Percentiles rank a stretch among this genome's conserved stretches.
These are phyloP conservation scores for Apiospora phragmitis DNA, from an alignment of 2,329 filamentous ascomycete species.

Conservation along the genomic window DNA sequence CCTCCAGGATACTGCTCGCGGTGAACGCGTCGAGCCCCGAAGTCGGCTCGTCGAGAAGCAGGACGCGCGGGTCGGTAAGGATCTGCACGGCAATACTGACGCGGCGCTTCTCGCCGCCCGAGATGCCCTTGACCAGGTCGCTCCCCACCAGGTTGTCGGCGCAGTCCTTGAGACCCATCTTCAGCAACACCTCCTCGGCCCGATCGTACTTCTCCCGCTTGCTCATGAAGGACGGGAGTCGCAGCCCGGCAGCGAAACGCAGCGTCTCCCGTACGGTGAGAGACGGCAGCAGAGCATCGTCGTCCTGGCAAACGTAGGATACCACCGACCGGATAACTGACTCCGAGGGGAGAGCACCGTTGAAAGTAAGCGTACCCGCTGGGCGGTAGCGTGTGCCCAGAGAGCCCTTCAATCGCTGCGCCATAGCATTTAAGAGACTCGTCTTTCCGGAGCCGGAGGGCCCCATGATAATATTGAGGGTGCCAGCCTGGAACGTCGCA, in stretches of 20 bases:
- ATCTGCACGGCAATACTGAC: conserved; percentile 79
- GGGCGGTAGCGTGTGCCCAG: conserved; percentile 62
- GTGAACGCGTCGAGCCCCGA: conserved; percentile 78
- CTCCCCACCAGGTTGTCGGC: conserved; percentile 74
- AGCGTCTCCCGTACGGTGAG: conserved; percentile 77
- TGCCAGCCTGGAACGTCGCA: conserved; percentile 66
- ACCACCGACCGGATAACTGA: conserved; percentile 71
- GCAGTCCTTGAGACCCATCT: conserved; percentile 77
- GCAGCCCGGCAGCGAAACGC: conserved; percentile 68
- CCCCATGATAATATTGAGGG: conserved; percentile 77
- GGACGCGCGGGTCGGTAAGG: conserved; percentile 70
- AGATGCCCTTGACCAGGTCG: conserved; percentile 75
- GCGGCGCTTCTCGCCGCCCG: conserved; percentile 75
- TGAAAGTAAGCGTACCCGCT: conserved; percentile 67
- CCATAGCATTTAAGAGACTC: conserved; percentile 72
- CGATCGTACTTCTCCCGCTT: conserved; percentile 65
- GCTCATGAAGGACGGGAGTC: conserved; percentile 70
- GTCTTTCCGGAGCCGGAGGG: conserved; percentile 79
- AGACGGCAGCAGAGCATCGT: conserved; percentile 72
- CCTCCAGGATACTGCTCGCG: conserved; percentile 73
- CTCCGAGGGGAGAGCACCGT: conserved; percentile 66
- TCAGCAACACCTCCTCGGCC: conserved; percentile 71
- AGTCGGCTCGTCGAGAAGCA: conserved; percentile 76
- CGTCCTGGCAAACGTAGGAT: conserved; percentile 78
- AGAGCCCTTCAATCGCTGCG: conserved; percentile 63